phyloP scores from a whole-genome alignment of 202 grass and related monocot species.

The Schoenoplectus tabernaemontani region DNA sequence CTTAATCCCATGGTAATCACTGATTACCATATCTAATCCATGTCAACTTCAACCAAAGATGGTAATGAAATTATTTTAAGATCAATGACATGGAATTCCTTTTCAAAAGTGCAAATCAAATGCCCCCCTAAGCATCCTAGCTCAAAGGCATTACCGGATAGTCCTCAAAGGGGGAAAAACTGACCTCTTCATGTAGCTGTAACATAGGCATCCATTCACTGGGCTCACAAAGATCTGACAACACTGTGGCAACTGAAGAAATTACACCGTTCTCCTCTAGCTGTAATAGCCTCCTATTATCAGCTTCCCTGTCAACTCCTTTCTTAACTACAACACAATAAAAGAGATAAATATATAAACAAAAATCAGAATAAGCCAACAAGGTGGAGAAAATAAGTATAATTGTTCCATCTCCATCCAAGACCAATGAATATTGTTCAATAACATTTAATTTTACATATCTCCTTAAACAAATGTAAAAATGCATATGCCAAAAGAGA shows the following conservation, averaged over 20 bases:
- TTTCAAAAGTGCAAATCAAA: too few species aligned
- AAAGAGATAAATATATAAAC: not conserved
- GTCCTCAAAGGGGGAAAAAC: not conserved
- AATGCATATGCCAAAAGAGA: too few species aligned
- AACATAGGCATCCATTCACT: conserved; percentile 57
- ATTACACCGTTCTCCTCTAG: conserved; percentile 91
- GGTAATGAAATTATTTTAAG: too few species aligned
- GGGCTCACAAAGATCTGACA: conserved; percentile 54
- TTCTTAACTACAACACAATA: conserved; percentile 15
- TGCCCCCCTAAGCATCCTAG: not conserved
- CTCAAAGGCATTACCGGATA: not conserved
- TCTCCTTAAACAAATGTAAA: too few species aligned
- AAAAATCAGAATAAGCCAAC: not conserved
- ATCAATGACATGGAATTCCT: too few species aligned
- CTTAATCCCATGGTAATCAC: too few species aligned
- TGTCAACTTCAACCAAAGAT: too few species aligned
- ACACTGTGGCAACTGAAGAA: conserved; percentile 52
- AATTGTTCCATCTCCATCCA: not conserved
- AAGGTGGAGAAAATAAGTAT: not conserved
- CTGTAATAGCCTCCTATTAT: conserved; percentile 53
- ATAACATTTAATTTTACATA: too few species aligned
- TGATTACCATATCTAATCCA: too few species aligned
- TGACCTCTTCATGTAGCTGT: conserved; percentile 72
- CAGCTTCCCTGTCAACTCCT: conserved; percentile 49
- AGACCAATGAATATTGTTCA: too few species aligned